phyloP scores from a whole-genome alignment of 768 basidiomycete species.

The Dendrothele bispora region DNA sequence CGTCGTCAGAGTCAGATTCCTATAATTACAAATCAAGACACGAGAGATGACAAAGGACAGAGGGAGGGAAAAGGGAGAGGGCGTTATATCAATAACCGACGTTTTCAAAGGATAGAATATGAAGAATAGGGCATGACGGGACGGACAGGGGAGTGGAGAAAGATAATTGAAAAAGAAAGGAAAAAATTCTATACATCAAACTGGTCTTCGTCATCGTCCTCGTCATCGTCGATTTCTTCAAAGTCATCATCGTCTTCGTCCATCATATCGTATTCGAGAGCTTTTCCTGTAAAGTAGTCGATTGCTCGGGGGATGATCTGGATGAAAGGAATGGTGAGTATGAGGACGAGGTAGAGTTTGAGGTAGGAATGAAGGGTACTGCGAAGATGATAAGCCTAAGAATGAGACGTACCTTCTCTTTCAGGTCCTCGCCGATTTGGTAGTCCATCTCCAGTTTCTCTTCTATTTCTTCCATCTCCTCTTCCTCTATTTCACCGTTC shows the following conservation, averaged over 20 bases:
- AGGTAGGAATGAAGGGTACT: constrained; percentile 5
- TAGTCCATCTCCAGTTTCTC: constrained; percentile 95
- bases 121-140: no score
- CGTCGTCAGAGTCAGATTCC: constrained; percentile 74
- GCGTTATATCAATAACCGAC: no score
- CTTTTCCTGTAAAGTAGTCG: constrained; percentile 98
- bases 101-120: no score
- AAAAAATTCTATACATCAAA: constrained; percentile 47
- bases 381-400: constrained; percentile 3
- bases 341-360: neutral
- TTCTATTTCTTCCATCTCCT: constrained; percentile 88
- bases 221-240: constrained; percentile 60
- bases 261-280: constrained; percentile 74
- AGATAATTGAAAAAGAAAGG: constrained; percentile 7
- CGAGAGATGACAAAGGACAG: constrained; percentile 8
- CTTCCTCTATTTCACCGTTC: constrained; percentile 72
- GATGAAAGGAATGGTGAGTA: no score
- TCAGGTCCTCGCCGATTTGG: constrained; percentile 97
- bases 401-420: constrained; percentile 82
- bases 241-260: constrained; percentile 58
- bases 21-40: constrained; percentile 24
- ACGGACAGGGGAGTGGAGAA: constrained; percentile 4
- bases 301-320: constrained; percentile 95
- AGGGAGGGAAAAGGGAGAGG: constrained; percentile 7
- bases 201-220: constrained; percentile 52